These are phyloP conservation scores for Ascochyta fabae DNA, from an alignment of 2,329 filamentous ascomycete genomes.

Conservation along the genomic window DNA sequence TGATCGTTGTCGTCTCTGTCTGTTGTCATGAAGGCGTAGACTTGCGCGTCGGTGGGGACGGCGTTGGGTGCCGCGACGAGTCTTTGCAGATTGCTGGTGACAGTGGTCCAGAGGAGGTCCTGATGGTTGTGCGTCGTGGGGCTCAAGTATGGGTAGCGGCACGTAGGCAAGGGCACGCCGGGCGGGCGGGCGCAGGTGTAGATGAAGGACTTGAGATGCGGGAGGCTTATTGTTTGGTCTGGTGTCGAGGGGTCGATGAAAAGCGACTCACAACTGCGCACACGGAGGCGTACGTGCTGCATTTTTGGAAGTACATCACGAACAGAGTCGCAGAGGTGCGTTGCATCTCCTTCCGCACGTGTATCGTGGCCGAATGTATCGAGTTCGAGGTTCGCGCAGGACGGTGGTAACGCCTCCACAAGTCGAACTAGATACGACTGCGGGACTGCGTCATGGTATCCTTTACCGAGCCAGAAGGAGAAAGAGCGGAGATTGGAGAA, in stretches of 20 bases:
- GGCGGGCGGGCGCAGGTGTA: not conserved
- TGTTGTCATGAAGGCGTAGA: conserved; percentile 1
- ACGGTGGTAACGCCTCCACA: too few relatives aligned
- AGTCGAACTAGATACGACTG: too few relatives aligned
- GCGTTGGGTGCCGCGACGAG: not conserved
- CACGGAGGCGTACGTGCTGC: conserved; percentile 2
- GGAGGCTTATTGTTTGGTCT: not conserved
- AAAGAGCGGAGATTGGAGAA: too few relatives aligned
- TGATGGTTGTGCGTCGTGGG: too few relatives aligned
- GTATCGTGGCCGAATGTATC: too few relatives aligned
- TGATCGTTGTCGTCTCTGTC: not conserved
- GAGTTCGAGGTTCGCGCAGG: too few relatives aligned
- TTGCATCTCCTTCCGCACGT: too few relatives aligned
- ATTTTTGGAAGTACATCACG: not conserved
- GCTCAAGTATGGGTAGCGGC: not conserved
- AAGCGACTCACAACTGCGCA: not conserved
- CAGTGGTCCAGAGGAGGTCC: too few relatives aligned
- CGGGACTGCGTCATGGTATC: too few relatives aligned
- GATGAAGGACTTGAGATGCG: not conserved
- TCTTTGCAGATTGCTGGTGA: too few relatives aligned
- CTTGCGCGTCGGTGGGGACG: not conserved
- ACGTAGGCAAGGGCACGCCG: not conserved
- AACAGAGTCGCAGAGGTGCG: not conserved
- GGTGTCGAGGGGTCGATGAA: not conserved
- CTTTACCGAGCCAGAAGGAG: too few relatives aligned